These are phyloP conservation scores for Lyophyllum atratum DNA, from an alignment of 768 basidiomycete species.

Conservation along the genomic window DNA sequence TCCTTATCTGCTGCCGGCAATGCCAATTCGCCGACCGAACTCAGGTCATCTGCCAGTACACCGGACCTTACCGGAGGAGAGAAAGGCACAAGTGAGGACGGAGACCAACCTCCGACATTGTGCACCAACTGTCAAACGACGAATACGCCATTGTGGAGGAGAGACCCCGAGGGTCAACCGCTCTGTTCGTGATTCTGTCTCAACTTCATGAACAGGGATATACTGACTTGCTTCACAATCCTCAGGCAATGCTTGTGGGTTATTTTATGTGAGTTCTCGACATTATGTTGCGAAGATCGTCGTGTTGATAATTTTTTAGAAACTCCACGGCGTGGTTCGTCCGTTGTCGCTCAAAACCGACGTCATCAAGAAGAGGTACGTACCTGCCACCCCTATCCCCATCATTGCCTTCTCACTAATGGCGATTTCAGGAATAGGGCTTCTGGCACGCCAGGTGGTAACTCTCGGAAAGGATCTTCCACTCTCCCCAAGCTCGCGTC, in stretches of 20 bases:
- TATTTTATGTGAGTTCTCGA: constrained; percentile 77
- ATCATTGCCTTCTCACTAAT: constrained; percentile 1
- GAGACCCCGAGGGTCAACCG: constrained; percentile 92
- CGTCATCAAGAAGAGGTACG: constrained; percentile 93
- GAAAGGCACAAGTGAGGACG: constrained; percentile 59
- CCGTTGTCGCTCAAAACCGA: constrained; percentile 96
- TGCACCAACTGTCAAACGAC: constrained; percentile 97
- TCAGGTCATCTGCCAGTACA: constrained; percentile 65
- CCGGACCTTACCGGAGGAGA: constrained; percentile 53
- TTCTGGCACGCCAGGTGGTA: constrained; percentile 69
- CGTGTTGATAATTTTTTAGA: constrained; percentile 46
- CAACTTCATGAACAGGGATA: not conserved
- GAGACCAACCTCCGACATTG: constrained; percentile 72
- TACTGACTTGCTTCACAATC: constrained; percentile 18
- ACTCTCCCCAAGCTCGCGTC: constrained; percentile 75
- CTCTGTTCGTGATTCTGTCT: constrained; percentile 62
- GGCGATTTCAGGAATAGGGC: constrained; percentile 66
- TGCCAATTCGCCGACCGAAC: constrained; percentile 34
- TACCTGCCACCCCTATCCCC: constrained; percentile 3
- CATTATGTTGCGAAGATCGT: constrained; percentile 3
- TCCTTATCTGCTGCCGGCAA: constrained; percentile 27
- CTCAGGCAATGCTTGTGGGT: constrained; percentile 85
- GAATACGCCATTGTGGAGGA: constrained; percentile 91
- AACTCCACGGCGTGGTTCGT: constrained; percentile 93
- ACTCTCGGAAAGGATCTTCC: constrained; percentile 63